phyloP scores from a whole-genome alignment of 352 stramenopile species.

The Phytophthora colocasiae region DNA sequence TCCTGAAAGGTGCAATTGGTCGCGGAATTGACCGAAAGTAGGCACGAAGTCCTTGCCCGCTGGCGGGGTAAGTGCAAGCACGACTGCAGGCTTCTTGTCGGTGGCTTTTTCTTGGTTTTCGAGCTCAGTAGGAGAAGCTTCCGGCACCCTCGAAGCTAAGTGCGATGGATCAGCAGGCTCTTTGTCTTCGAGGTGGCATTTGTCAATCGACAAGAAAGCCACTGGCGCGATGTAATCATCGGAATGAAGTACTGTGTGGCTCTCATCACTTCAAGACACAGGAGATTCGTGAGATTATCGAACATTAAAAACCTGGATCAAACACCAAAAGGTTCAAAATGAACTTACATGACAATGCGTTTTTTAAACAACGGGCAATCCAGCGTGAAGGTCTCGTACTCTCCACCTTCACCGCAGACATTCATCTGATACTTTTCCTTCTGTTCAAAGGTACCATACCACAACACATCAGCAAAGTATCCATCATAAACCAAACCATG shows the following conservation, averaged over 20 bases:
- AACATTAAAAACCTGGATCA: no score
- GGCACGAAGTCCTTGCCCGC: constrained; percentile 34
- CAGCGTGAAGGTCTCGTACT: constrained; percentile 99
- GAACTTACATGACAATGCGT: constrained; percentile 89
- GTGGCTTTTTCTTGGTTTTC: neutral
- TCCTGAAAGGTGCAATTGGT: constrained; percentile 73
- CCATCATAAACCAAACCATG: neutral
- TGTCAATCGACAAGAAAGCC: constrained; percentile 91
- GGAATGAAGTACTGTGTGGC: constrained; percentile 93
- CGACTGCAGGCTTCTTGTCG: constrained; percentile 25
- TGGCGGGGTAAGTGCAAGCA: constrained; percentile 28
- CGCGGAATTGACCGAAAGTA: constrained; percentile 53
- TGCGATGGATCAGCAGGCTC: constrained; percentile 42
- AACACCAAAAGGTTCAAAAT: constrained; percentile 1
- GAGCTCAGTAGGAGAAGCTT: constrained; percentile 2
- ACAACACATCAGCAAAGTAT: constrained; percentile 13
- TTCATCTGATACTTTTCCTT: constrained; percentile 97
- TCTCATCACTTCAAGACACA: constrained; percentile 73
- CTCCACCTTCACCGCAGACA: constrained; percentile 98
- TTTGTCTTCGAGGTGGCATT: constrained; percentile 93
- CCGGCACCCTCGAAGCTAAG: constrained; percentile 48
- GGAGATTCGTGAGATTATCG: constrained; percentile 3
- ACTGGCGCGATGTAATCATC: constrained; percentile 94
- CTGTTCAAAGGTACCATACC: constrained; percentile 35
- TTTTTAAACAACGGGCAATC: constrained; percentile 97